A percentile compares a stretch with the other conserved stretches of the same genome.
Conservation (phyloP, 306 rosid species). For the Nissolia schottii region DNA sequence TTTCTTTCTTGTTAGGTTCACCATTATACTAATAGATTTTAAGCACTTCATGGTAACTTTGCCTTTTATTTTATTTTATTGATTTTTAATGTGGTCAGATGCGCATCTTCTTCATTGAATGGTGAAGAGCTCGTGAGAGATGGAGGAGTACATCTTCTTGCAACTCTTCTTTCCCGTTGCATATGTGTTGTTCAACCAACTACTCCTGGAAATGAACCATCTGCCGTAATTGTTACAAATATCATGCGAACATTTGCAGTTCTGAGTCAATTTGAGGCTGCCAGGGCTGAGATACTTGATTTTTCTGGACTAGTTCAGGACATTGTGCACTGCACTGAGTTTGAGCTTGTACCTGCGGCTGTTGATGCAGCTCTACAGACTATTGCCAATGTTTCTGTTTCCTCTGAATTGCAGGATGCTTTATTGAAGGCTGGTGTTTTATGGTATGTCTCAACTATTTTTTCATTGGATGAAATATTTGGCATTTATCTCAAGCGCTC, state of each 20-base stretch:
- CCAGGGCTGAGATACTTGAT: conserved; percentile 81
- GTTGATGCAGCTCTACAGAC: conserved; percentile 93
- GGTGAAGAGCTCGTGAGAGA: conserved; percentile 99
- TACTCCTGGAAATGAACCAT: conserved; percentile 87
- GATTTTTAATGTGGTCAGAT: conserved; percentile 46
- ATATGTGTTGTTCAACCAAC: conserved; percentile 91
- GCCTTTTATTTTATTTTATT: conserved; percentile 16
- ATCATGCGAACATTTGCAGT: conserved; percentile 85
- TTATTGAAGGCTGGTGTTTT: conserved; percentile 86
- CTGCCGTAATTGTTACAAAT: conserved; percentile 86
- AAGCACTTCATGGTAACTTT: conserved; percentile 3
- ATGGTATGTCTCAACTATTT: conserved; percentile 52
- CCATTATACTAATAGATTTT: conserved; percentile 17
- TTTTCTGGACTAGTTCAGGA: conserved; percentile 84
- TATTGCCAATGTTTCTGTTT: conserved; percentile 83
- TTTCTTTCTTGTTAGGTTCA: neutral
- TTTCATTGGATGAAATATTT: neutral
- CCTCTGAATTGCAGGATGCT: conserved; percentile 83
- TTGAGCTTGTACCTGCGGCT: conserved; percentile 82
- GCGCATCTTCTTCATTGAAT: conserved; percentile 89
- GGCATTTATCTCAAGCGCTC: conserved; percentile 1
- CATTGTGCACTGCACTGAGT: conserved; percentile 93
- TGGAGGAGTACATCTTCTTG: conserved; percentile 94
- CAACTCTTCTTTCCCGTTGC: conserved; percentile 96
- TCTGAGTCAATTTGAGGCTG: conserved; percentile 85